Base-by-base conservation (phyloP, 2,329 filamentous ascomycete species). In the Phoma sp. region DNA sequence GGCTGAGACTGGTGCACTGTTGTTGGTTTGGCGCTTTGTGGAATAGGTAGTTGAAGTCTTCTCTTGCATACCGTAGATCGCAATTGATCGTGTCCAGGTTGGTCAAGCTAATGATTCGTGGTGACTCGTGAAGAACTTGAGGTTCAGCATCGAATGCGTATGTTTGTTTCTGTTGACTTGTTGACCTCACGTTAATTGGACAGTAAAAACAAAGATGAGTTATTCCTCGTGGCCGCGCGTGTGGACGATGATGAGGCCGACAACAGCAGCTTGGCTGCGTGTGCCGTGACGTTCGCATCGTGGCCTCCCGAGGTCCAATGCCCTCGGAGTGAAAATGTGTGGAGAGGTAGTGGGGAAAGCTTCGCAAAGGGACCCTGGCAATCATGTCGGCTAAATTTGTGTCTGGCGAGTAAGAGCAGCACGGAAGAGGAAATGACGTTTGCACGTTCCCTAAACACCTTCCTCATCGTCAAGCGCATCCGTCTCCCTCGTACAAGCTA, bases 1-100 rank as follows among this genome's bases (percentile, higher is more conserved):
- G 2, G 68, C 55, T 70, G 68, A 63, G 58, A 60, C 24, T 65
- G 62, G 61, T 72, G 68, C 53, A 45, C 64, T 31, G 51, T 71
- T 35, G 68, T 62, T 15, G 63, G 68, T 2, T 55, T 71, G 32
- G 50, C 43, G 5, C 54, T 72, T 6, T 72, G 68, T 50, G 65
- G 33, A 67, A 63, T 17, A 61, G 54, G 13, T 70, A 51, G 64
- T 17, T 17, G 17, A 17, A 29, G 12, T 2, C 6, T 22, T 6
- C 13, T 12, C 12, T 29, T 19, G 9, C 17, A 19, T 7, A 13
- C 5, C 24, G 25, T 19, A 43, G 5, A 43, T 19, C 1, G 39
- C 39, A 31, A 12, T 21, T 29, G 24, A 31, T 43, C n/a, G 38
- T 13, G 12, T 9, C 9, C 9, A 19, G 19, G 10, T 15, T 10